Percentiles rank a stretch among this genome's conserved stretches.
phyloP scores from a whole-genome alignment of 805 yeast genomes.

The Blastobotrys muscicola region DNA sequence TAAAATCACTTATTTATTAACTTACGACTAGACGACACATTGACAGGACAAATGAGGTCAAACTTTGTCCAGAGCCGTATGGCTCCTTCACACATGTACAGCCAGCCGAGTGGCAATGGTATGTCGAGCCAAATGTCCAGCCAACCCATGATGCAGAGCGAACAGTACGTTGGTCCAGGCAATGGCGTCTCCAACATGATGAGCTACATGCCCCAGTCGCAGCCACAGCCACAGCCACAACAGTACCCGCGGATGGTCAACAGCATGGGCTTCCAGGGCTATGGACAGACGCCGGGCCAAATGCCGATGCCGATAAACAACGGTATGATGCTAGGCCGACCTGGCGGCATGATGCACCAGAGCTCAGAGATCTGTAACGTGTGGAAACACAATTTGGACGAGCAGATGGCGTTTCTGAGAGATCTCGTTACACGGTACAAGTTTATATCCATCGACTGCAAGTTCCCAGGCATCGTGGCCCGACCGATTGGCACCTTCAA shows the following conservation, averaged over 20 bases:
- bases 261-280: too few relatives aligned
- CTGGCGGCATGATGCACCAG: not conserved
- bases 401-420: slow-evolving; percentile 31
- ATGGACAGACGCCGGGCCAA: slow-evolving; percentile 9
- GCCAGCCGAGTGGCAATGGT: slow-evolving; percentile 14
- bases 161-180: too few relatives aligned
- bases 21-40: too few relatives aligned
- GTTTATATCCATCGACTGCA: slow-evolving; percentile 58
- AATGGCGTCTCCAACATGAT: too few relatives aligned
- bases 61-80: too few relatives aligned
- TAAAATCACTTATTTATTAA: too few relatives aligned
- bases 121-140: not conserved
- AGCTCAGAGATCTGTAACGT: slow-evolving; percentile 22
- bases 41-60: too few relatives aligned
- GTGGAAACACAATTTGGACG: slow-evolving; percentile 34
- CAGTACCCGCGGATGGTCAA: slow-evolving; percentile 9
- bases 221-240: slow-evolving; percentile 11
- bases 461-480: slow-evolving; percentile 92
- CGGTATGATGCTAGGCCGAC: not conserved
- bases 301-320: slow-evolving; percentile 7
- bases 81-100: slow-evolving; percentile 1
- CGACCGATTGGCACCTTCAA: slow-evolving; percentile 92
- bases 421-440: slow-evolving; percentile 30
- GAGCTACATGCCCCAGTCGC: slow-evolving; percentile 1
- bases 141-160: too few relatives aligned